Conservation (phyloP, 1,284 basidiomycete species). For the Phellopilus nigrolimitatus region DNA sequence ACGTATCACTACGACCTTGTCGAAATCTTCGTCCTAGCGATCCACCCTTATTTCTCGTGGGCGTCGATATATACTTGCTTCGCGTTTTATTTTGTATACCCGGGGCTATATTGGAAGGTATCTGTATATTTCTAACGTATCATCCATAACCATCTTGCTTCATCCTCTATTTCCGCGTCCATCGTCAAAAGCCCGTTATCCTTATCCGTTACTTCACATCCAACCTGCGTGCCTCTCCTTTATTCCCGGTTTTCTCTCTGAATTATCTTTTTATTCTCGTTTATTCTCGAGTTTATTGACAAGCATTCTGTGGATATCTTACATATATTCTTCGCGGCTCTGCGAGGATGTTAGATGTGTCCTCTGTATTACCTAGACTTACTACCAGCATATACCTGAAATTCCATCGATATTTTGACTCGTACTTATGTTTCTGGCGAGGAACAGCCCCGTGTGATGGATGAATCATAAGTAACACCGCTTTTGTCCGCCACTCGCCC, state of each 20-base stretch:
- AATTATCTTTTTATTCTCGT: conserved; percentile 16
- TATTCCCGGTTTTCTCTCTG: conserved; percentile 1
- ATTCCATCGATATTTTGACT: conserved; percentile 4
- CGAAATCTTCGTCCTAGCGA: conserved; percentile 25
- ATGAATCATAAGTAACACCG: neutral
- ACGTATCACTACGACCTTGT: conserved; percentile 51
- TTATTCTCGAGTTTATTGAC: conserved; percentile 24
- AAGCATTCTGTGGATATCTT: conserved; percentile 22
- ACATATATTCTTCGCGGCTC: conserved; percentile 24
- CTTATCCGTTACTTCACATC: conserved; percentile 8
- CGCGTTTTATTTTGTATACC: conserved; percentile 11
- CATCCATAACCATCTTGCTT: neutral
- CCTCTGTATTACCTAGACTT: conserved; percentile 13
- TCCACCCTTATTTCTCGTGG: neutral
- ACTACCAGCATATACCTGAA: conserved; percentile 1
- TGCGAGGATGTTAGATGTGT: conserved; percentile 1
- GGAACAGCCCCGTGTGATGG: neutral
- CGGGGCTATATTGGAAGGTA: conserved; percentile 19
- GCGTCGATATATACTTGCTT: conserved; percentile 7
- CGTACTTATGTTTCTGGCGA: neutral
- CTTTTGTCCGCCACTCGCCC: neutral
- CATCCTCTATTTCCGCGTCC: neutral
- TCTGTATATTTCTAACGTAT: conserved; percentile 13
- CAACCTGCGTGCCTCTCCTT: conserved; percentile 12
- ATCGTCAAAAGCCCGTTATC: conserved; percentile 1